phyloP scores from a whole-genome alignment of 2,329 filamentous ascomycete species.

The Colletotrichum sp. region DNA sequence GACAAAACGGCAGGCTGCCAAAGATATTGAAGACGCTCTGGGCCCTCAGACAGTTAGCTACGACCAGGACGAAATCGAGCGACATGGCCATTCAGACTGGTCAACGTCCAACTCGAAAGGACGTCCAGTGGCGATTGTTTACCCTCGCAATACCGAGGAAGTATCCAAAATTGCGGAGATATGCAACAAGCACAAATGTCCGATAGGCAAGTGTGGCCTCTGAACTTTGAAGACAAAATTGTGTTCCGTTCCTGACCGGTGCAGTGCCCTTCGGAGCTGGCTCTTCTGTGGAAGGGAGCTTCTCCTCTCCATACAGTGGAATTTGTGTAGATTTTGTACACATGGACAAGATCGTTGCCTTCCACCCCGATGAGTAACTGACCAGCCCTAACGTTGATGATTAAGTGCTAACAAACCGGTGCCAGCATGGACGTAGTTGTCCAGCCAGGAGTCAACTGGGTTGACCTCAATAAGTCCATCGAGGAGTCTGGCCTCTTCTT shows the following conservation, averaged over 20 bases:
- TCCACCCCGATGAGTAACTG: constrained; percentile 62
- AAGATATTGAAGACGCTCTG: constrained; percentile 31
- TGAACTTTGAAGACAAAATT: no score
- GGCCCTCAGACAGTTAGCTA: constrained; percentile 66
- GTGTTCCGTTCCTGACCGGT: no score
- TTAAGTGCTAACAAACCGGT: rapidly evolving
- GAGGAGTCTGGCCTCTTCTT: constrained; percentile 69
- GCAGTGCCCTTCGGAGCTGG: constrained; percentile 73
- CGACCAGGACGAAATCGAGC: constrained; percentile 66
- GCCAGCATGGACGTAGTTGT: constrained; percentile 70
- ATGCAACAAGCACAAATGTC: constrained; percentile 66
- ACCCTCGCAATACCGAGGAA: constrained; percentile 67
- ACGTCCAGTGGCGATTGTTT: constrained; percentile 68
- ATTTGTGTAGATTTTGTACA: constrained; percentile 72
- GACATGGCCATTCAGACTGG: constrained; percentile 75
- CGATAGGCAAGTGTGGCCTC: no score
- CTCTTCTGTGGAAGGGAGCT: constrained; percentile 74
- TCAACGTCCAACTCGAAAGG: constrained; percentile 69
- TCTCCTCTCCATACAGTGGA: constrained; percentile 69
- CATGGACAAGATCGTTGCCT: constrained; percentile 70
- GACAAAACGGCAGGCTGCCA: background rate
- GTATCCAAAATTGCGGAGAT: constrained; percentile 67
- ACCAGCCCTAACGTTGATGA: background rate
- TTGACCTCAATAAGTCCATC: constrained; percentile 69
- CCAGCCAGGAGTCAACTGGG: constrained; percentile 73